Evolutionary conservation across 75 land plant genomes (phyloP).

Genomic region (Larix kaempferi): DNA sequence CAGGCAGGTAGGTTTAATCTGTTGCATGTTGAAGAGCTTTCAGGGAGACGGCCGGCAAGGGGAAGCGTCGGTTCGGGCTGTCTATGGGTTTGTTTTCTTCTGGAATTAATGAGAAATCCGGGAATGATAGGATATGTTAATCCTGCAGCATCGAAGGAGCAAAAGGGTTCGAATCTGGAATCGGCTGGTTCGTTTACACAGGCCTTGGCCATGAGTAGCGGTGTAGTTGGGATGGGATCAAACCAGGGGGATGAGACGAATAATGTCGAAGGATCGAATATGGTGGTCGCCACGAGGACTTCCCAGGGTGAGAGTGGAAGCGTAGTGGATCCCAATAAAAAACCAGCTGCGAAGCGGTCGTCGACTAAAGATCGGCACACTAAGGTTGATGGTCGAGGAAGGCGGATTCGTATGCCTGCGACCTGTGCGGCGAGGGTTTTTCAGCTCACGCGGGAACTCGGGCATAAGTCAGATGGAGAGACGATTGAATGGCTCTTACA

Average conservation of each 20-base stretch:
- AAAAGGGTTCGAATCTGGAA: slow-evolving; percentile 5
- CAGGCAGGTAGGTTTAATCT: no score
- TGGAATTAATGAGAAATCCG: no score
- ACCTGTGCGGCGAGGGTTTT: slow-evolving; percentile 93
- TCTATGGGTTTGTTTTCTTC: no score
- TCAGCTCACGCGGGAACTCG: slow-evolving; percentile 91
- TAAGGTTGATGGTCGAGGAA: slow-evolving; percentile 90
- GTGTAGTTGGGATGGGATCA: background rate
- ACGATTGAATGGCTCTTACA: slow-evolving; percentile 96
- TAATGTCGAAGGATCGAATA: background rate
- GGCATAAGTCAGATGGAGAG: slow-evolving; percentile 95
- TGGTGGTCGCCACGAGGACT: background rate
- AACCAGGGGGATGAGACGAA: background rate
- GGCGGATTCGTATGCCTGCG: slow-evolving; percentile 92
- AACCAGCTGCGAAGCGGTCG: slow-evolving; percentile 50
- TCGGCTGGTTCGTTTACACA: background rate
- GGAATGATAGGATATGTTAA: slow-evolving; percentile 8
- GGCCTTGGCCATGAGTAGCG: background rate
- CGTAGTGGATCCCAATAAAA: slow-evolving; percentile 23
- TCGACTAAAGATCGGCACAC: slow-evolving; percentile 89
- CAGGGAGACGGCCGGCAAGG: background rate
- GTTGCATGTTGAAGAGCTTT: background rate
- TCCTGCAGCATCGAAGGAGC: no score
- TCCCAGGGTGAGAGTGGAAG: background rate
- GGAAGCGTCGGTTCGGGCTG: no score